Evolutionary conservation across 169 alveolate genomes (phyloP).

Genomic region (Plasmodium coatneyi): DNA sequence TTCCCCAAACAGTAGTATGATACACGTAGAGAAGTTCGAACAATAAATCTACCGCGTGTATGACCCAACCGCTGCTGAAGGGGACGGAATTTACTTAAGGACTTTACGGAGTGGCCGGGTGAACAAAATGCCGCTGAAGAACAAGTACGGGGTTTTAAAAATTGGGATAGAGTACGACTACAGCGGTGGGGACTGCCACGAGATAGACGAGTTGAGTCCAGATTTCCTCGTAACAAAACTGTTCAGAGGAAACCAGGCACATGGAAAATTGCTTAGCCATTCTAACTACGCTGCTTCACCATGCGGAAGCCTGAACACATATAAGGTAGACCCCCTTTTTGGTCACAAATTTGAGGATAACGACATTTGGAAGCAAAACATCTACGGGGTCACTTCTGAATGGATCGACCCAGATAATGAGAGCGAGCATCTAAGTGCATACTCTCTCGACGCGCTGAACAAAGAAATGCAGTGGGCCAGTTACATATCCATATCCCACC

Average conservation of each 20-base stretch:
- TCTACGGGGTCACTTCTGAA: slow-evolving; percentile 50
- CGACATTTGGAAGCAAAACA: slow-evolving; percentile 47
- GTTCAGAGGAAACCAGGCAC: not conserved
- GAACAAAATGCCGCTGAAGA: slow-evolving; percentile 58
- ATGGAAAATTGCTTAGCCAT: not conserved
- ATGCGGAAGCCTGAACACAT: not conserved
- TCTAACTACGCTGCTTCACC: not conserved
- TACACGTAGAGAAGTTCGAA: not conserved
- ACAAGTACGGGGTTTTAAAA: slow-evolving; percentile 52
- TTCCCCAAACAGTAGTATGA: not conserved
- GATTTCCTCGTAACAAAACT: slow-evolving; percentile 56
- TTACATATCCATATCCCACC: slow-evolving; percentile 27
- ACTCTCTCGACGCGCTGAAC: slow-evolving; percentile 50
- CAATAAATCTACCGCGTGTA: not conserved
- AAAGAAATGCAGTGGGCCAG: slow-evolving; percentile 74
- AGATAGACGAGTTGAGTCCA: slow-evolving; percentile 4
- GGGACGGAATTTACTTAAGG: not conserved
- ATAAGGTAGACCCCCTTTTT: slow-evolving; percentile 58
- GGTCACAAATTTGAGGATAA: slow-evolving; percentile 54
- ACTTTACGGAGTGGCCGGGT: not conserved
- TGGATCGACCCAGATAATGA: slow-evolving; percentile 70
- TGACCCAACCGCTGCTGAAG: not conserved
- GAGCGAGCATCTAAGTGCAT: slow-evolving; percentile 1
- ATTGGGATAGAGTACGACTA: slow-evolving; percentile 62
- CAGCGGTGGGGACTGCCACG: not conserved